Percentiles rank a stretch among this genome's conserved stretches.
Conservation (phyloP, 2,329 filamentous ascomycete genomes). For the Alternaria arborescens region DNA sequence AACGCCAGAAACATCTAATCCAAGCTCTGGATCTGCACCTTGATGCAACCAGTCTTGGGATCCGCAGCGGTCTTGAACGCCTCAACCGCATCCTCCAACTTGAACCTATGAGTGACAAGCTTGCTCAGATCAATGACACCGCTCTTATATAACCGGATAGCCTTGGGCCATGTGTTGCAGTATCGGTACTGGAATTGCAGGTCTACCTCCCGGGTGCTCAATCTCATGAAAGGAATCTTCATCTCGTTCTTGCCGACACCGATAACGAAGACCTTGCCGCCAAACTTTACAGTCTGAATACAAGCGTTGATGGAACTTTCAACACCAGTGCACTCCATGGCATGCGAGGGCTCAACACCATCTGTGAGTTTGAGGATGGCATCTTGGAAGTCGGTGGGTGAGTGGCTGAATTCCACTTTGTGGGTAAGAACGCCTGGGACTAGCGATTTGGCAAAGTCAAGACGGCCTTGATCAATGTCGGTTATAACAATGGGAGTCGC, state of each 20-base stretch:
- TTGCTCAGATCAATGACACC: conserved; percentile 82
- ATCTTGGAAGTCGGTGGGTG: conserved; percentile 75
- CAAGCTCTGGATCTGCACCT: conserved; percentile 88
- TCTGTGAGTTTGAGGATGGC: conserved; percentile 72
- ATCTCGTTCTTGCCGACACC: conserved; percentile 96
- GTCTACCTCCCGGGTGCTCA: conserved; percentile 90
- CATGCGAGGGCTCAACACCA: conserved; percentile 80
- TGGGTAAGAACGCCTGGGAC: conserved; percentile 82
- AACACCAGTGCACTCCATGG: conserved; percentile 93
- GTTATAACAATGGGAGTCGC: conserved; percentile 92
- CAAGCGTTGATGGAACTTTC: conserved; percentile 86
- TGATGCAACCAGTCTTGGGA: conserved; percentile 93
- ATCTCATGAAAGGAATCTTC: conserved; percentile 92
- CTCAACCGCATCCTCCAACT: conserved; percentile 84
- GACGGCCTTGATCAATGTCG: conserved; percentile 86
- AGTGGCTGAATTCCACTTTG: conserved; percentile 71
- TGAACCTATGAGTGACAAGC: conserved; percentile 86
- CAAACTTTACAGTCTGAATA: conserved; percentile 92
- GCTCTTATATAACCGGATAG: conserved; percentile 85
- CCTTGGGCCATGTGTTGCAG: conserved; percentile 93
- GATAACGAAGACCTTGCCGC: conserved; percentile 96
- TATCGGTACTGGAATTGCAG: conserved; percentile 97
- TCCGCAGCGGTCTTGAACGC: conserved; percentile 90
- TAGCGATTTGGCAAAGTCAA: conserved; percentile 84
- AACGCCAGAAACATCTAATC: conserved; percentile 24